These are phyloP conservation scores for Sistotremastrum suecicum DNA, from an alignment of 768 basidiomycete species.

Conservation along the genomic window DNA sequence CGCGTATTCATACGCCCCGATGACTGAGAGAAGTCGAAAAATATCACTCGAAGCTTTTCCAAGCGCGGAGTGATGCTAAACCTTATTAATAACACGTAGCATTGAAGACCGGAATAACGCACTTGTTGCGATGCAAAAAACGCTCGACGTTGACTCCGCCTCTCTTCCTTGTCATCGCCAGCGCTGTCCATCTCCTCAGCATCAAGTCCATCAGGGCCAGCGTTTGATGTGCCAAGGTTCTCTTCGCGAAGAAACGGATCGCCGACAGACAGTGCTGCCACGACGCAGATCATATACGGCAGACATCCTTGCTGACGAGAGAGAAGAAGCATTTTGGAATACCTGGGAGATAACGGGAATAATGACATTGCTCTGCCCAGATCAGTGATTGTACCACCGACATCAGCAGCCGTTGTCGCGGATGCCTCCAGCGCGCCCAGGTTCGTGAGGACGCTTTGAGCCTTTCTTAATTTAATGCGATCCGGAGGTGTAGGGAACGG, in stretches of 20 bases:
- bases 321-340: conserved; percentile 89
- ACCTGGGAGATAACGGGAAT: conserved; percentile 88
- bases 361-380: conserved; percentile 87
- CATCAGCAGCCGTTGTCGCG: conserved; percentile 10
- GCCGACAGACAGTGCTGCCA: conserved; percentile 84
- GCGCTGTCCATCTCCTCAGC: conserved; percentile 27
- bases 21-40: conserved; percentile 80
- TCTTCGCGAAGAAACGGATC: conserved; percentile 92
- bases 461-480: conserved; percentile 53
- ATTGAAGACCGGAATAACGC: conserved; percentile 8
- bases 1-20: conserved; percentile 91
- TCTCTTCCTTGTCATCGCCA: conserved; percentile 23
- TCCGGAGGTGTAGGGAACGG: conserved; percentile 97
- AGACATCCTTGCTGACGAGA: conserved; percentile 79
- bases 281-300: conserved; percentile 82
- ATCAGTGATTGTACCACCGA: conserved; percentile 63
- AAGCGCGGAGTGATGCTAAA: conserved; percentile 61
- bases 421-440: conserved; percentile 63
- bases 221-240: conserved; percentile 15
- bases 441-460: conserved; percentile 66
- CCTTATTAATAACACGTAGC: not conserved
- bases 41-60: conserved; percentile 76
- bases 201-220: conserved; percentile 24
- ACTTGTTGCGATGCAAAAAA: conserved; percentile 81
- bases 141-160: conserved; percentile 48